A percentile compares a stretch with the other conserved stretches of the same genome.
These are phyloP conservation scores for Ceratocystis ficicola DNA, from an alignment of 2,329 filamentous ascomycete species.

Conservation along the genomic window DNA sequence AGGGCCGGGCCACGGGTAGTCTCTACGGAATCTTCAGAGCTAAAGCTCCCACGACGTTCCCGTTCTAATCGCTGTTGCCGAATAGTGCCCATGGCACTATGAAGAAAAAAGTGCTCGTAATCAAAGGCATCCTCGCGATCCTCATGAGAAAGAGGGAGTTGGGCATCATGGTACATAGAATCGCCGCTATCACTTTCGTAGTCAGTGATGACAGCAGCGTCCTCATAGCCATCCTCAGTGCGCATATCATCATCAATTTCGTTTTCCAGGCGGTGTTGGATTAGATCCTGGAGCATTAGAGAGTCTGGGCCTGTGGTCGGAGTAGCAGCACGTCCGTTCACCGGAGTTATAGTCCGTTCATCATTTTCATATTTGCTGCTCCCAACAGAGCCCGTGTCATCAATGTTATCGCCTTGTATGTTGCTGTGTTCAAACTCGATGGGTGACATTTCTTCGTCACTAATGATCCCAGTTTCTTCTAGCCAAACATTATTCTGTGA, in stretches of 20 bases:
- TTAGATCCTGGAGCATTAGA: conserved; percentile 11
- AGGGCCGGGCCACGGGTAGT: conserved; percentile 43
- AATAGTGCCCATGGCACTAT: conserved; percentile 77
- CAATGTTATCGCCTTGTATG: background rate
- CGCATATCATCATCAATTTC: conserved; percentile 32
- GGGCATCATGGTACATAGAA: conserved; percentile 50
- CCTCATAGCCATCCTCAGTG: conserved; percentile 31
- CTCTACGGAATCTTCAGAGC: conserved; percentile 49
- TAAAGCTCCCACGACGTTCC: conserved; percentile 39
- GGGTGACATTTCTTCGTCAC: conserved; percentile 21
- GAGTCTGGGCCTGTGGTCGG: conserved; percentile 10
- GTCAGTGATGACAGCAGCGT: conserved; percentile 31
- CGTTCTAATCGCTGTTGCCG: conserved; percentile 40
- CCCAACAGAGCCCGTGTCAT: conserved; percentile 27
- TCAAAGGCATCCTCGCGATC: conserved; percentile 92
- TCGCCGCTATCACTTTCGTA: conserved; percentile 52
- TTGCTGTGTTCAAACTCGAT: conserved; percentile 13
- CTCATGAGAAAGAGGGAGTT: conserved; percentile 64
- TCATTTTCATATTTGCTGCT: conserved; percentile 26
- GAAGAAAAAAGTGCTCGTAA: conserved; percentile 90
- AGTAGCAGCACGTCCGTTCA: conserved; percentile 9
- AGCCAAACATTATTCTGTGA: conserved; percentile 10
- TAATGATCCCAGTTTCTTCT: conserved; percentile 4
- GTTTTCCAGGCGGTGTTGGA: conserved; percentile 24
- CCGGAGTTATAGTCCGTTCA: conserved; percentile 15